Base-by-base conservation (phyloP, 2,329 filamentous ascomycete genomes). In the Penicillium crustosum region DNA sequence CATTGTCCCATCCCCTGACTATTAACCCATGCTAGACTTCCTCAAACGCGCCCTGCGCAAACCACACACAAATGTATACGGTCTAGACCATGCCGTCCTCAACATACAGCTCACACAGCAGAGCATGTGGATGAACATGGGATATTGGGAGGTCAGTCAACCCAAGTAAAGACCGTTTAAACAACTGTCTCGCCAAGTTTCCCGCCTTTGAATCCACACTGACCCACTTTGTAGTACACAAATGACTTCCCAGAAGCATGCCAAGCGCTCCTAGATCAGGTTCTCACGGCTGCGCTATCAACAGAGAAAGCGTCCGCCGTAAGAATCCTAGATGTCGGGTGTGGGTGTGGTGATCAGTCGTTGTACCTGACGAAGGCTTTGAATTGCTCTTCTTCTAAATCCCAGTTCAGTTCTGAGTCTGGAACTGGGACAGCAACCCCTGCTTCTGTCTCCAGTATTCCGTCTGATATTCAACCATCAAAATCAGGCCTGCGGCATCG, bases 101-200 rank as follows among this genome's bases (percentile, higher is more conserved):
- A 84, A 86, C 63, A 61, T 83, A 23, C 70, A 75, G 19, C 66
- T 81, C 1, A 78, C 79, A 1, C 72, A 78, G 2, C 64, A 68
- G 6, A 77, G 76, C n/a, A 83, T 85, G 82, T 86, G 84, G 83
- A 86, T 86, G 82, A 86, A 86, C 56, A 79, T 86, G 72, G 84
- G 83, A 0, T 86, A 82, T 59, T 86, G 83, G 84, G 80, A 78
- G 67, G 80, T 74, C 56, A 47, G 62, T 61, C 1, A 39, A 10
- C 23, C 15, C 27, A 12, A 35, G 15, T 15, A n/a, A 49, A 33
- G 39, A 36, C 35, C 15, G 10, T 12, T 49, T 38, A 25, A 25
- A 42, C 13, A 39, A 23, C 9, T 7, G 21, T 29, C 13, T 21
- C 12, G 13, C 8, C 15, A 13, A 41, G 6, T 17, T 4, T 7